A percentile compares a stretch with the other conserved stretches of the same genome.
phyloP scores from a whole-genome alignment of 805 yeast species.

The Blastobotrys mokoenaii region DNA sequence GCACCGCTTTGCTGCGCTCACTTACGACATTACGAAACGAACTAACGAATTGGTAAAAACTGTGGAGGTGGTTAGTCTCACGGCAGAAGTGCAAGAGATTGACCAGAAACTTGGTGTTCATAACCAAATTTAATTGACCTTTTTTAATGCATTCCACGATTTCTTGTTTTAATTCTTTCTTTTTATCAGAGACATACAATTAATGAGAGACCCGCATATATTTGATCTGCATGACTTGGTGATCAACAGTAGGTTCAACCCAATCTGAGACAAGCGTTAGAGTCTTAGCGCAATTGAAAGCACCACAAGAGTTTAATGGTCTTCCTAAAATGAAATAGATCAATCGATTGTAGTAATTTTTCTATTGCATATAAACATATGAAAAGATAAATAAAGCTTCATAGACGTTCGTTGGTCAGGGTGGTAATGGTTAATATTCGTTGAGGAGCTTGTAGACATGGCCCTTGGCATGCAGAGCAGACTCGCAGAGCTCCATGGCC shows the following conservation, averaged over 20 bases:
- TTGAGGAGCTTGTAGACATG: constrained; percentile 22
- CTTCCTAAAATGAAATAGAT: too few relatives aligned
- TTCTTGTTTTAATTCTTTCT: background rate
- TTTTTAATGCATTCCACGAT: background rate
- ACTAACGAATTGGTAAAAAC: constrained; percentile 93
- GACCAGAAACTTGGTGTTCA: constrained; percentile 41
- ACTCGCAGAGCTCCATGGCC: constrained; percentile 37
- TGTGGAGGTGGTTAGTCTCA: constrained; percentile 87
- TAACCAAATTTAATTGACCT: background rate
- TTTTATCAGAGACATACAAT: background rate
- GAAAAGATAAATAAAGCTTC: too few relatives aligned
- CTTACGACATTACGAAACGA: constrained; percentile 93
- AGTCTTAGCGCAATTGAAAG: too few relatives aligned
- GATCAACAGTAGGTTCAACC: too few relatives aligned
- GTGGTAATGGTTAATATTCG: background rate
- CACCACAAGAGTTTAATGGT: too few relatives aligned
- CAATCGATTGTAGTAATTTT: too few relatives aligned
- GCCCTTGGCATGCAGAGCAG: constrained; percentile 26
- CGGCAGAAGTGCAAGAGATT: constrained; percentile 74
- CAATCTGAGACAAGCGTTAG: too few relatives aligned
- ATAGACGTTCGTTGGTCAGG: too few relatives aligned
- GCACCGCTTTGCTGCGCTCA: constrained; percentile 91
- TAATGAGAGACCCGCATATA: too few relatives aligned
- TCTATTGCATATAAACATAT: too few relatives aligned
- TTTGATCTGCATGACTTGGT: too few relatives aligned